Evolutionary conservation across 2,329 filamentous ascomycete species (phyloP).

Genomic region (Cytospora chrysosperma): DNA sequence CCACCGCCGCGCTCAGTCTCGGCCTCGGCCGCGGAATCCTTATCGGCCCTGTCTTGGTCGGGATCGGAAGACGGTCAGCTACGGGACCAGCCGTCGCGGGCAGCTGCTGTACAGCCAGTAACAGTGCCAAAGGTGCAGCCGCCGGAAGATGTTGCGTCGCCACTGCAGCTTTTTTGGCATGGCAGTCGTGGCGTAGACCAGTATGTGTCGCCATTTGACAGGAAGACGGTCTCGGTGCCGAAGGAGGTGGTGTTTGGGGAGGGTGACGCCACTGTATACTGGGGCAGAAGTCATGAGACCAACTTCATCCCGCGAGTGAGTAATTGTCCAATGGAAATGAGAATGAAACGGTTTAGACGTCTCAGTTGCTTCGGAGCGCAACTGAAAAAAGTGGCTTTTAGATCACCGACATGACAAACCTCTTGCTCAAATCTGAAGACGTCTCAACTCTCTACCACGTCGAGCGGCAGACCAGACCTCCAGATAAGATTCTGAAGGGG

Average conservation of each 20-base stretch:
- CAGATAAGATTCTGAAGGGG: constrained; percentile 11
- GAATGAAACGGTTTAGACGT: background rate
- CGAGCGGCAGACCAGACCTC: constrained; percentile 18
- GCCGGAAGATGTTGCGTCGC: background rate
- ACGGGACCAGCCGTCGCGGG: background rate
- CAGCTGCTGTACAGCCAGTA: background rate
- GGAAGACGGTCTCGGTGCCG: background rate
- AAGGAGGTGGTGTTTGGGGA: constrained; percentile 22
- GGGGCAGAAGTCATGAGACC: constrained; percentile 19
- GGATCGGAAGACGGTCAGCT: background rate
- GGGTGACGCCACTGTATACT: constrained; percentile 15
- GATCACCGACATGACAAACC: constrained; percentile 16
- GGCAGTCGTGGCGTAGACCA: constrained; percentile 16
- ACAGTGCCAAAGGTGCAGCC: background rate
- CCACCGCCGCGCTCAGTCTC: background rate
- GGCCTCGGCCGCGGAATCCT: background rate
- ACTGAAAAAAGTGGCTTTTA: background rate
- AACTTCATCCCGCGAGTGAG: constrained; percentile 16
- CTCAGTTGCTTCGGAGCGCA: background rate
- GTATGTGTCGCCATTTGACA: constrained; percentile 11
- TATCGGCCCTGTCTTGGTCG: background rate
- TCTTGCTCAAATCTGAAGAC: constrained; percentile 16
- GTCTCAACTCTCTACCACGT: constrained; percentile 22
- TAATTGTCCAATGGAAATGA: background rate
- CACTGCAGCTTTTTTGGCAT: constrained; percentile 20